Evolutionary conservation across 805 yeast genomes (phyloP).

Genomic region (Nakazawaea ishiwadae): DNA sequence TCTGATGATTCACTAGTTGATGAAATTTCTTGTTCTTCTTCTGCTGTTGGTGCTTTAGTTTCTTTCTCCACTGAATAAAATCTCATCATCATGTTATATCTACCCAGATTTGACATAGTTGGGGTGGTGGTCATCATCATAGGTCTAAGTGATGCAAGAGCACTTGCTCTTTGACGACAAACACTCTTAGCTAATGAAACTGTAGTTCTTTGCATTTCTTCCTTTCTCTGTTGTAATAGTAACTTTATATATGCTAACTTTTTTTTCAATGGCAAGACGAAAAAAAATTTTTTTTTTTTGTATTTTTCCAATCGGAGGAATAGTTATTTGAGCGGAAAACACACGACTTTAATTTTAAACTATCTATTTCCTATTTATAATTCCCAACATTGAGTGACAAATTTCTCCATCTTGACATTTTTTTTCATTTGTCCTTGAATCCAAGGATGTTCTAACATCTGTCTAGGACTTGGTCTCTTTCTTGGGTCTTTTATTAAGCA

Average conservation of each 20-base stretch:
- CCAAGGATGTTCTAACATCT: slow-evolving; percentile 95
- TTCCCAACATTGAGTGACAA: slow-evolving; percentile 73
- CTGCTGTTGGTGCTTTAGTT: slow-evolving; percentile 15
- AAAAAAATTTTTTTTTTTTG: too few species aligned
- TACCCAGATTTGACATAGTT: too few species aligned
- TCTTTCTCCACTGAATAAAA: slow-evolving; percentile 25
- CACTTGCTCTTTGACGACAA: slow-evolving; percentile 8
- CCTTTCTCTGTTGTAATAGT: too few species aligned
- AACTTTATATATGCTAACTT: too few species aligned
- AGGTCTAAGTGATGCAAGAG: not conserved
- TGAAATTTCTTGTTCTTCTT: slow-evolving; percentile 17
- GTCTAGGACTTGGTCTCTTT: slow-evolving; percentile 87
- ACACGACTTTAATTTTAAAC: not conserved
- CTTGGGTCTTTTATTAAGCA: slow-evolving; percentile 77
- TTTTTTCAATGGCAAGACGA: too few species aligned
- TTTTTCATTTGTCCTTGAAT: slow-evolving; percentile 67
- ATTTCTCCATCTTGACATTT: slow-evolving; percentile 79
- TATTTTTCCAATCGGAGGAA: too few species aligned
- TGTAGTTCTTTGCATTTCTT: slow-evolving; percentile 23
- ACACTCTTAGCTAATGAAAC: slow-evolving; percentile 18
- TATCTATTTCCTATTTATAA: not conserved
- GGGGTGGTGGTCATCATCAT: not conserved
- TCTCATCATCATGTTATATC: slow-evolving; percentile 11
- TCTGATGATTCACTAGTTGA: slow-evolving; percentile 15
- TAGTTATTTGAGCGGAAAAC: too few species aligned